These are phyloP conservation scores for Globisporangium recalcitrans DNA, from an alignment of 352 stramenopile species.

Conservation along the genomic window DNA sequence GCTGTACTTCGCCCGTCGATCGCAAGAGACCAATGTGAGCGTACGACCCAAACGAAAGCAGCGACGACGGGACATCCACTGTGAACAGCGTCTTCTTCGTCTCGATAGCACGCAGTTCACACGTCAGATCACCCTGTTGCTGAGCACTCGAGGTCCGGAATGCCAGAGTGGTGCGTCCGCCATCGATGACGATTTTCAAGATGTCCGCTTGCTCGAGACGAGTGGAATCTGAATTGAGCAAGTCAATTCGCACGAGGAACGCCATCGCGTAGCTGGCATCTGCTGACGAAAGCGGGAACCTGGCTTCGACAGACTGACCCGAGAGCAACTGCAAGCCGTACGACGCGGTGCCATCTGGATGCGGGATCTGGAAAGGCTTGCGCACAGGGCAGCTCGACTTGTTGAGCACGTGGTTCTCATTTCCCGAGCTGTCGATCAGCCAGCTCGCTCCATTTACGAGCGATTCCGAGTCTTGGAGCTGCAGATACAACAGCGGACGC, in stretches of 20 bases:
- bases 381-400: constrained; percentile 25
- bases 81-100: background rate
- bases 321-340: constrained; percentile 41
- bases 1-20: background rate
- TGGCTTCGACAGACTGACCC: constrained; percentile 11
- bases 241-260: constrained; percentile 41
- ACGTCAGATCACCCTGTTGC: background rate
- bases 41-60: constrained; percentile 15
- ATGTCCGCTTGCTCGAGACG: constrained; percentile 2
- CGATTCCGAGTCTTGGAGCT: constrained; percentile 44
- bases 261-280: constrained; percentile 25
- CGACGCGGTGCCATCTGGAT: constrained; percentile 2
- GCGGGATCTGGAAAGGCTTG: constrained; percentile 57
- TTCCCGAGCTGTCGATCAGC: constrained; percentile 53
- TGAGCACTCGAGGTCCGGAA: background rate
- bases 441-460: background rate
- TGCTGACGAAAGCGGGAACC: constrained; percentile 15
- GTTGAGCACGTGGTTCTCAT: constrained; percentile 35
- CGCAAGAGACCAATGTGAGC: constrained; percentile 17
- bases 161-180: background rate
- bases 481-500: constrained; percentile 43
- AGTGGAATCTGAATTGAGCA: background rate
- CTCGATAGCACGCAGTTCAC: background rate
- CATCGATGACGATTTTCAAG: constrained; percentile 18
- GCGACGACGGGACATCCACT: background rate